Percentiles rank a stretch among this genome's conserved stretches.
phyloP scores from a whole-genome alignment of 148 eudicot species.

The Polygonum aviculare region DNA sequence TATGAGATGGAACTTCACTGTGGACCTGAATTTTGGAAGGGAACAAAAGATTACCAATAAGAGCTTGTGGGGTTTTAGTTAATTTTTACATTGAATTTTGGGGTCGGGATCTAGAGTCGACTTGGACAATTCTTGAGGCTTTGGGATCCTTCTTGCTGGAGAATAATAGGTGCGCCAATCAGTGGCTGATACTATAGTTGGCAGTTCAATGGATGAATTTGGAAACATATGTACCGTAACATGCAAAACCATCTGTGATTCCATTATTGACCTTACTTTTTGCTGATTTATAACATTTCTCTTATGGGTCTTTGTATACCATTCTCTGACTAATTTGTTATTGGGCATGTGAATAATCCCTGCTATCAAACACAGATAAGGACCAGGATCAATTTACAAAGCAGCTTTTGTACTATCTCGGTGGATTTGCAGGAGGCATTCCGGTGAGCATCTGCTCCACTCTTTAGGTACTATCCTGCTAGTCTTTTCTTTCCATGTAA shows the following conservation, averaged over 20 bases:
- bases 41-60: background rate
- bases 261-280: background rate
- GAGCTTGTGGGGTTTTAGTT: background rate
- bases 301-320: background rate
- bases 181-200: background rate
- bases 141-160: background rate
- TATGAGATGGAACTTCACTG: background rate
- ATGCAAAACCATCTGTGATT: background rate
- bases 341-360: slow-evolving; percentile 8
- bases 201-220: background rate
- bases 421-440: slow-evolving; percentile 89
- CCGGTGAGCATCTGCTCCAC: slow-evolving; percentile 98
- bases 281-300: background rate
- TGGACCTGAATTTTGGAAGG: background rate
- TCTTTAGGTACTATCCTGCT: slow-evolving; percentile 64
- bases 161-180: background rate
- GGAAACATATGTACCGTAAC: background rate
- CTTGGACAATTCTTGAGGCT: background rate
- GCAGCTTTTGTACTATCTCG: slow-evolving; percentile 87
- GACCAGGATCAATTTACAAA: slow-evolving; percentile 91
- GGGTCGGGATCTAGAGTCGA: background rate
- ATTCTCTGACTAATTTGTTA: background rate
- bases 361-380: slow-evolving; percentile 40
- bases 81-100: background rate
- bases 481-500: slow-evolving; percentile 22